Percentiles rank a stretch among this genome's conserved stretches.
These are phyloP conservation scores for Lentinula detonsa DNA, from an alignment of 768 basidiomycete species.

Conservation along the genomic window DNA sequence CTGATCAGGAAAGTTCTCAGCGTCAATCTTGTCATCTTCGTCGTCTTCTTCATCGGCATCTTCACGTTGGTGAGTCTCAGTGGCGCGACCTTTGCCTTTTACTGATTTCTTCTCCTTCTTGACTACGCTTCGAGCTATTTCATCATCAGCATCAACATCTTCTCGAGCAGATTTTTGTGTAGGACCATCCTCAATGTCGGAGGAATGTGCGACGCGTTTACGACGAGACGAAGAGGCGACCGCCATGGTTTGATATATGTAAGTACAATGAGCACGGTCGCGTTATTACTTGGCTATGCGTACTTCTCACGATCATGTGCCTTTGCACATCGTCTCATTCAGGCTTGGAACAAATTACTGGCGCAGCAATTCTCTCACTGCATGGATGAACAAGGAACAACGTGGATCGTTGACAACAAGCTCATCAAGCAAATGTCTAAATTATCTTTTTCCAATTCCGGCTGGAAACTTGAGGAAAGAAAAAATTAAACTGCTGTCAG, in stretches of 20 bases:
- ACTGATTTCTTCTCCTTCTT: constrained; percentile 24
- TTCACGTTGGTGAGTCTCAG: constrained; percentile 16
- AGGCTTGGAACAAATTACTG: no score
- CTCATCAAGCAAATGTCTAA: no score
- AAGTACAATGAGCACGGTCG: no score
- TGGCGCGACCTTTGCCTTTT: constrained; percentile 14
- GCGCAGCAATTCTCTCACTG: no score
- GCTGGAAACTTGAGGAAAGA: no score
- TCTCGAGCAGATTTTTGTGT: constrained; percentile 27
- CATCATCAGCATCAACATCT: constrained; percentile 42
- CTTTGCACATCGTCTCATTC: no score
- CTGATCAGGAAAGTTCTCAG: constrained; percentile 57
- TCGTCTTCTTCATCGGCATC: constrained; percentile 27
- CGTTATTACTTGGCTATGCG: no score
- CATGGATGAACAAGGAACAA: no score
- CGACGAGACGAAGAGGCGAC: constrained; percentile 33
- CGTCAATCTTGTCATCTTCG: constrained; percentile 52
- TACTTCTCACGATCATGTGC: no score
- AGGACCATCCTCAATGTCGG: constrained; percentile 56
- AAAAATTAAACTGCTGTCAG: no score
- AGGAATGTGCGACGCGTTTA: constrained; percentile 30
- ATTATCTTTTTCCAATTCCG: no score
- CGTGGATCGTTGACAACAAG: no score
- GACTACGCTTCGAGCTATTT: constrained; percentile 23
- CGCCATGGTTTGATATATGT: constrained; percentile 34